A percentile compares a stretch with the other conserved stretches of the same genome.
Conservation (phyloP, 2,329 filamentous ascomycete species). For the Lachnellula arida region DNA sequence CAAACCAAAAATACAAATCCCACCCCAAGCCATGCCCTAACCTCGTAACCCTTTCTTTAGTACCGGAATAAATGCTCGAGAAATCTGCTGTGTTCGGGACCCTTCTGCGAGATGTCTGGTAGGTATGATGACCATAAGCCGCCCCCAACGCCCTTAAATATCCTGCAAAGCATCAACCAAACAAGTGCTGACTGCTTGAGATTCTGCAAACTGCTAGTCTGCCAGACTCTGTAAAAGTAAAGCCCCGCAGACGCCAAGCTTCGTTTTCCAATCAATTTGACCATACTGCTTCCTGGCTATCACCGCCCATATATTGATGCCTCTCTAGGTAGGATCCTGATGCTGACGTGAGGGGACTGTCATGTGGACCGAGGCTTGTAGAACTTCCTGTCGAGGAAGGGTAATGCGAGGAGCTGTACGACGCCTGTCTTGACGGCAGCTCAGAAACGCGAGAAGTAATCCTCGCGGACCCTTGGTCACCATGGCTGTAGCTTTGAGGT, state of each 20-base stretch:
- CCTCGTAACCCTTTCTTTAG: not conserved
- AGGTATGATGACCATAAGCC: not conserved
- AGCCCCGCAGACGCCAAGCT: not conserved
- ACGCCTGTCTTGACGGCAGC: slow-evolving; percentile 19
- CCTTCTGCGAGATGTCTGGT: not conserved
- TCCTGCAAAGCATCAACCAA: not conserved
- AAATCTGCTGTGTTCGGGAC: not conserved
- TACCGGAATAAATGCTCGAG: not conserved
- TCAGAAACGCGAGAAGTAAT: slow-evolving; percentile 12
- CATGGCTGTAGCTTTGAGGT: slow-evolving; percentile 23
- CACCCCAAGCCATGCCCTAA: not conserved
- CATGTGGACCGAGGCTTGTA: slow-evolving; percentile 16
- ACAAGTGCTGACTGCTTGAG: not conserved
- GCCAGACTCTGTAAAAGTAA: not conserved
- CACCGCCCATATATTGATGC: slow-evolving; percentile 20
- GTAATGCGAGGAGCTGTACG: slow-evolving; percentile 26
- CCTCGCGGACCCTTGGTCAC: slow-evolving; percentile 16
- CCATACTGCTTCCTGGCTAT: slow-evolving; percentile 14
- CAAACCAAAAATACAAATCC: not conserved
- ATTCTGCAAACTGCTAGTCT: not conserved
- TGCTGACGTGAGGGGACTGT: slow-evolving; percentile 24
- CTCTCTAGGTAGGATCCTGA: slow-evolving; percentile 20
- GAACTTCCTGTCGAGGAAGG: slow-evolving; percentile 14
- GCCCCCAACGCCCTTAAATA: not conserved
- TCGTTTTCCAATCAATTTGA: slow-evolving; percentile 8